These are phyloP conservation scores for Arabidopsis hybrid DNA, from an alignment of 441 rosid species.

Conservation along the genomic window DNA sequence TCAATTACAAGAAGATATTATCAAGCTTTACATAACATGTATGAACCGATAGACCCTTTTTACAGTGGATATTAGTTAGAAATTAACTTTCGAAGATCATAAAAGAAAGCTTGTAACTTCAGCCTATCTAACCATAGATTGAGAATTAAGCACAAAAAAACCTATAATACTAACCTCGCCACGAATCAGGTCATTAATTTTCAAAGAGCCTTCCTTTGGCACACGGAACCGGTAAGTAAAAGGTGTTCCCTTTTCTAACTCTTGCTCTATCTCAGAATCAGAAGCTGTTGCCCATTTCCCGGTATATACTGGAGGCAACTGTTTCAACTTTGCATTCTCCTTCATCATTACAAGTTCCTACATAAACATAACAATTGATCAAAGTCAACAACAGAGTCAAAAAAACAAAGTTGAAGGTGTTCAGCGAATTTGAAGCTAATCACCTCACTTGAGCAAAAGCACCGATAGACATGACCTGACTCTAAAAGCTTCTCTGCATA, in stretches of 20 bases:
- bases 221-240: constrained; percentile 87
- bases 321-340: constrained; percentile 73
- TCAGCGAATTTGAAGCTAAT: neutral
- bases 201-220: constrained; percentile 82
- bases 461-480: constrained; percentile 89
- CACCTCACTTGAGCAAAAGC: constrained; percentile 91
- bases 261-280: constrained; percentile 70
- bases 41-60: neutral
- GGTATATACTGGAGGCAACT: constrained; percentile 82
- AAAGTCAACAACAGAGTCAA: constrained; percentile 19
- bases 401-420: neutral
- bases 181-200: constrained; percentile 82
- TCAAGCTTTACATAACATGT: neutral
- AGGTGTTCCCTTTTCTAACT: constrained; percentile 82
- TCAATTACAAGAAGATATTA: constrained; percentile 46
- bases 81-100: neutral
- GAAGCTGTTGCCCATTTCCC: constrained; percentile 93
- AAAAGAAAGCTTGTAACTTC: neutral
- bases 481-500: constrained; percentile 80
- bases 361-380: neutral
- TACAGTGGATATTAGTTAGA: neutral
- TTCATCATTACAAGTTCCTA: constrained; percentile 97
- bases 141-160: constrained; percentile 16
- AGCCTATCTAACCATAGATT: neutral
- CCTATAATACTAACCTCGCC: constrained; percentile 63